A percentile compares a stretch with the other conserved stretches of the same genome.
Conservation (phyloP, 768 basidiomycete species). For the Tricholoma sp. region DNA sequence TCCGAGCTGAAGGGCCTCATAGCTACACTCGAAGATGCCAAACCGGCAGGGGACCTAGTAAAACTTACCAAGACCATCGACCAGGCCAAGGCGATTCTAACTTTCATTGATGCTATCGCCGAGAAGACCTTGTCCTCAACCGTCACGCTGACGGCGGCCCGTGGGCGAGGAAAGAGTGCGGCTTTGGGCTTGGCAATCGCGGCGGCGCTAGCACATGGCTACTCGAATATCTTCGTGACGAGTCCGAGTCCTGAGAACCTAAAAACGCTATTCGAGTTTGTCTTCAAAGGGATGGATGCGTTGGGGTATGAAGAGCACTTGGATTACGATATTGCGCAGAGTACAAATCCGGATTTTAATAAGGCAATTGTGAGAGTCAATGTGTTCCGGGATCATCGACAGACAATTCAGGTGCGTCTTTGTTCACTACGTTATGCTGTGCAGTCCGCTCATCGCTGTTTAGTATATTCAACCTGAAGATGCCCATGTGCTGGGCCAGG, state of each 20-base stretch:
- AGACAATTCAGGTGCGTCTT: conserved; percentile 86
- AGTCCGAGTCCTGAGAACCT: conserved; percentile 97
- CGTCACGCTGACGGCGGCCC: conserved; percentile 88
- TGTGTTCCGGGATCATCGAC: conserved; percentile 86
- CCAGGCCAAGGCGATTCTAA: conserved; percentile 91
- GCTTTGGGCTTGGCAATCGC: conserved; percentile 94
- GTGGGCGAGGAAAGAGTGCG: conserved; percentile 96
- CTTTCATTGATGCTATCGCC: conserved; percentile 90
- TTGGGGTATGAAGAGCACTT: conserved; percentile 96
- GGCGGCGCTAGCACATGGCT: conserved; percentile 87
- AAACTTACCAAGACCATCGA: conserved; percentile 90
- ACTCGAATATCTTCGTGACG: conserved; percentile 97
- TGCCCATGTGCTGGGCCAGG: conserved; percentile 95
- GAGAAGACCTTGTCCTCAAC: conserved; percentile 93
- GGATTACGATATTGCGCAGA: conserved; percentile 95
- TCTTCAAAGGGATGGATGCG: conserved; percentile 94
- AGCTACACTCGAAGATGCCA: conserved; percentile 71
- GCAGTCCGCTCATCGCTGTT: background rate
- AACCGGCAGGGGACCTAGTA: conserved; percentile 83
- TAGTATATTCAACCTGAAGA: conserved; percentile 99
- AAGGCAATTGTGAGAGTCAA: conserved; percentile 96
- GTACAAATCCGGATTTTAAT: conserved; percentile 90
- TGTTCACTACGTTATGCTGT: background rate
- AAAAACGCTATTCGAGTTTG: conserved; percentile 96
- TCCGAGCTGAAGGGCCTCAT: conserved; percentile 73